These are phyloP conservation scores for Clarireedia monteithiana DNA, from an alignment of 2,329 filamentous ascomycete species.

Conservation along the genomic window DNA sequence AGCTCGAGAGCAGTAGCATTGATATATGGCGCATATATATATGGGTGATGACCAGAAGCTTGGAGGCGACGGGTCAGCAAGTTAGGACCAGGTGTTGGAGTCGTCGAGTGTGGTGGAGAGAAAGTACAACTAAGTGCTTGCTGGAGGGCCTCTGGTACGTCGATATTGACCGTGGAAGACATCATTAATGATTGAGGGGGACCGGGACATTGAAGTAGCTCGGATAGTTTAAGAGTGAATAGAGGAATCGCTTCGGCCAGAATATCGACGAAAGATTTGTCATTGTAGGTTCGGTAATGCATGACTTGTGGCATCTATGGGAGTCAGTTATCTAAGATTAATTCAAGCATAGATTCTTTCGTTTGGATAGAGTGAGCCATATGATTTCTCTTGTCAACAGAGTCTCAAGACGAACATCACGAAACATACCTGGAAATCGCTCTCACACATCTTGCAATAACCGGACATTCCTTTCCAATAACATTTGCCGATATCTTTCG, in stretches of 20 bases:
- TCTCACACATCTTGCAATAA: conserved; percentile 10
- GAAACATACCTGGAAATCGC: conserved; percentile 1
- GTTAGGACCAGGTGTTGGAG: neutral
- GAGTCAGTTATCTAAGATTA: neutral
- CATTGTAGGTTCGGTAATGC: conserved; percentile 4
- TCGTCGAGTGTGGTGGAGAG: neutral
- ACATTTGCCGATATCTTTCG: neutral
- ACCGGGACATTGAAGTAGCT: neutral
- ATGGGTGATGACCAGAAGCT: conserved; percentile 3
- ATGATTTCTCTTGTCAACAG: too few species aligned
- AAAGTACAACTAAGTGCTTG: neutral
- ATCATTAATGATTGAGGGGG: neutral
- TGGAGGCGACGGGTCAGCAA: conserved; percentile 3
- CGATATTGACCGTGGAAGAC: neutral
- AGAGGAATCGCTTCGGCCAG: neutral
- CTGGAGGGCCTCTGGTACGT: neutral
- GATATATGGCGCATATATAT: conserved; percentile 8
- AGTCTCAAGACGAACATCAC: too few species aligned
- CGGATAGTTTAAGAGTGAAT: neutral
- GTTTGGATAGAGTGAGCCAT: too few species aligned
- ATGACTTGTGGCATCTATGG: conserved; percentile 1
- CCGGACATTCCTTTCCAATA: conserved; percentile 7
- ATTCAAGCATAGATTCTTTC: too few species aligned
- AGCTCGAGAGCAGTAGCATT: neutral
- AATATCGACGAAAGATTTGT: neutral